Base-by-base conservation (phyloP, 1,284 basidiomycete species). In the Tilletia horrida region DNA sequence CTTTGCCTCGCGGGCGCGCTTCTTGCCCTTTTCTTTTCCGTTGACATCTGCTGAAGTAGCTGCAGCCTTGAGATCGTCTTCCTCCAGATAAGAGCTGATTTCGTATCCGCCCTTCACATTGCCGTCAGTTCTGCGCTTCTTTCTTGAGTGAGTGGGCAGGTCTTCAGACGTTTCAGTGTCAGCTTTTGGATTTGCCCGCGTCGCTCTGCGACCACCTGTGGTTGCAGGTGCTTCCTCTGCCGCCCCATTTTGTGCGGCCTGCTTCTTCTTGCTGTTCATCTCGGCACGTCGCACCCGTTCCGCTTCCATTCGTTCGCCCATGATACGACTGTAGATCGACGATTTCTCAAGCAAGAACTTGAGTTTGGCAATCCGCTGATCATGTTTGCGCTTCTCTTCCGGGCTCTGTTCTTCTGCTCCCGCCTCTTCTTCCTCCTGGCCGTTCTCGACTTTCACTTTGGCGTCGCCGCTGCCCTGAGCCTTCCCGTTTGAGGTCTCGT, bases 241-340 rank as follows among this genome's bases (percentile, higher is more conserved):
- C 61, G 27, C 21, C 13, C 13, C 27, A 23, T 25, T 21, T 45
- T 35, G 29, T 23, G 64, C 21, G 18, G 48, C 67, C 69, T 44
- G 69, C 71, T 35, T n/a, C 44, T 35, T 29, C 40, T 67, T 9
- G 27, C 31, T 4, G 31, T 11, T 65, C 13, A 29, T 62, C n/a
- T 69, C 52, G n/a, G 43, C 18, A 14, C 64, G 63, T 23, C 21
- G 21, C 45, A 44, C 62, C 18, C 64, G 62, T 45, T 71, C 70
- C 18, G 42, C 48, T 14, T 66, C 70, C 69, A 81, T 77, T 69
- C 79, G 79, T 47, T 81, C 76, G 16, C 75, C 71, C 79, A 81
- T 80, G 67, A 81, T 77, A n/a, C 75, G 71, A 2, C 73, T 73
- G 67, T 80, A 81, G 31, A 79, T 73, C 40, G 75, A 67, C 7